A percentile compares a stretch with the other conserved stretches of the same genome.
phyloP scores from a whole-genome alignment of 805 yeast species.

The Starmerella apis region DNA sequence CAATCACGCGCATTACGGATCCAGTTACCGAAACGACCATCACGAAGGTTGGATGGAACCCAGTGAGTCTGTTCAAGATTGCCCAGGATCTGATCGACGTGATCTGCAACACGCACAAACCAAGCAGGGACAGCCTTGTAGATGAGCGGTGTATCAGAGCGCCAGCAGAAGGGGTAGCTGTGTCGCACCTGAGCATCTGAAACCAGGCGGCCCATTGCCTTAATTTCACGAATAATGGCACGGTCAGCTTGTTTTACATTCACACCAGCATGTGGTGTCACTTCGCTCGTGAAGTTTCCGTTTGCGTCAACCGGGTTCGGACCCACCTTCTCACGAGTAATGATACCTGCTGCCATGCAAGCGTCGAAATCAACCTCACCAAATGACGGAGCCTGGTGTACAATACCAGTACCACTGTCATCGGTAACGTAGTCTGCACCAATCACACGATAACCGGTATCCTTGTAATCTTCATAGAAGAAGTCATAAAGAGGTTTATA shows the following conservation, averaged over 20 bases:
- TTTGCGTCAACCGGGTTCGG: conserved; percentile 94
- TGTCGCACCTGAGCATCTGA: conserved; percentile 78
- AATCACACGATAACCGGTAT: conserved; percentile 72
- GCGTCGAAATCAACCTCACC: conserved; percentile 97
- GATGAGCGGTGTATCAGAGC: conserved; percentile 95
- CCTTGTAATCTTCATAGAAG: conserved; percentile 65
- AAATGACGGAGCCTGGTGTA: conserved; percentile 95
- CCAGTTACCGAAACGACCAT: conserved; percentile 96
- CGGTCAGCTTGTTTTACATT: conserved; percentile 96
- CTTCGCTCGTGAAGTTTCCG: conserved; percentile 72
- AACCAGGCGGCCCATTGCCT: conserved; percentile 64
- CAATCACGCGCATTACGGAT: conserved; percentile 98
- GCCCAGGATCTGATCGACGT: conserved; percentile 78
- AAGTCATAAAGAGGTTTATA: conserved; percentile 78
- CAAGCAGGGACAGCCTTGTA: conserved; percentile 97
- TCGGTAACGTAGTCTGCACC: conserved; percentile 74
- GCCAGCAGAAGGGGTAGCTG: conserved; percentile 99
- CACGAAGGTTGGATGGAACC: conserved; percentile 88
- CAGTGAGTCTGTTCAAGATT: conserved; percentile 81
- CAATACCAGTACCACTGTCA: conserved; percentile 98
- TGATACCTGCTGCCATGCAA: conserved; percentile 64
- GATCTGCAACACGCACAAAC: conserved; percentile 84
- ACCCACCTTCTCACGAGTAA: conserved; percentile 54
- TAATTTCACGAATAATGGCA: conserved; percentile 72
- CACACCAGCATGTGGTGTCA: conserved; percentile 62